phyloP scores from a whole-genome alignment of 495 filamentous ascomycete genomes.

The Bathelium albidoporum region DNA sequence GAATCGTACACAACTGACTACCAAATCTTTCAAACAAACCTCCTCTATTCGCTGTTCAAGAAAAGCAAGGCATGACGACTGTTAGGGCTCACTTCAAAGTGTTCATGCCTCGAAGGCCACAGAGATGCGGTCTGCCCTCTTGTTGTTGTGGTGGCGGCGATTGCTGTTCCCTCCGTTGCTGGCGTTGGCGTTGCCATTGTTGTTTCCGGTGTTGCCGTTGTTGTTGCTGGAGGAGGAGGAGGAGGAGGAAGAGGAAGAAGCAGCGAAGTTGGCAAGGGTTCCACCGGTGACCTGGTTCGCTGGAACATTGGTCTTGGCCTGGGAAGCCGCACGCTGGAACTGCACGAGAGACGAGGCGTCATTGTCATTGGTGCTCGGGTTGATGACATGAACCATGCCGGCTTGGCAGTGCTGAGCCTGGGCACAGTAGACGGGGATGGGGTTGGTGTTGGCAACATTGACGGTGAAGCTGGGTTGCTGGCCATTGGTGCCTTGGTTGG shows the following conservation, averaged over 20 bases:
- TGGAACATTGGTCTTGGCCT: neutral
- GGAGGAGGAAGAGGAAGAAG: neutral
- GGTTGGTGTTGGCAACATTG: constrained; percentile 2
- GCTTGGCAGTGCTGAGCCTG: constrained; percentile 2
- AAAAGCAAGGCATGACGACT: neutral
- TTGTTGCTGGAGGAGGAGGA: too few relatives aligned
- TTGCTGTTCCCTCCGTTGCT: too few relatives aligned
- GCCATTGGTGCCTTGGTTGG: neutral
- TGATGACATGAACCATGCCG: constrained; percentile 2
- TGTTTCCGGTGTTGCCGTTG: too few relatives aligned
- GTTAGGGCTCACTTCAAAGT: neutral
- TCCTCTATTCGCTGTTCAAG: neutral
- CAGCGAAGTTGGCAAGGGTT: constrained; percentile 1
- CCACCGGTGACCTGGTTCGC: neutral
- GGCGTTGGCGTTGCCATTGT: too few relatives aligned
- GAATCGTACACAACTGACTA: neutral
- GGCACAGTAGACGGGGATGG: constrained; percentile 3
- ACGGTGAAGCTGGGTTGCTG: constrained; percentile 3
- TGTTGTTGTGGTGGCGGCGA: too few relatives aligned
- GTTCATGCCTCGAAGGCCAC: neutral
- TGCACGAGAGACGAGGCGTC: neutral
- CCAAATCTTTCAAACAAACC: neutral
- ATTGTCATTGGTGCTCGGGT: neutral
- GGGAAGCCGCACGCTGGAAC: neutral
- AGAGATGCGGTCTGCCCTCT: neutral